Evolutionary conservation across 2,329 filamentous ascomycete species (phyloP).

Genomic region (Paecilomyces sp.): DNA sequence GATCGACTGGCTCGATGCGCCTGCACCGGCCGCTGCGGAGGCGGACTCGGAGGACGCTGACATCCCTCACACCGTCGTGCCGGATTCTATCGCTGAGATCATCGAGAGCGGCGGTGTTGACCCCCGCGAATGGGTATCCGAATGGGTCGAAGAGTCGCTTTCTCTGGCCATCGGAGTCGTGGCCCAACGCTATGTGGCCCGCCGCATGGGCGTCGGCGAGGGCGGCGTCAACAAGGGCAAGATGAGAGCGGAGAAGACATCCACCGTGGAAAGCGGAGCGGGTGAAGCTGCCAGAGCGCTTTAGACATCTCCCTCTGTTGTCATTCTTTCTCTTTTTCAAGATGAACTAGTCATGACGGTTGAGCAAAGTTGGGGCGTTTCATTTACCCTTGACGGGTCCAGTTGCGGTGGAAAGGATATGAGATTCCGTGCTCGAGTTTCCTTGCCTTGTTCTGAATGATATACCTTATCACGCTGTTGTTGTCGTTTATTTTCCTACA

Average conservation of each 20-base stretch:
- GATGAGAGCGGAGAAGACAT: constrained; percentile 45
- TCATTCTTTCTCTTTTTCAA: neutral
- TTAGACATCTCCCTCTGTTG: constrained; percentile 7
- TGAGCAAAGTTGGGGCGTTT: neutral
- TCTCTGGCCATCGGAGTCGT: constrained; percentile 73
- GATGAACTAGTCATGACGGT: neutral
- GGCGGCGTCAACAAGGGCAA: constrained; percentile 56
- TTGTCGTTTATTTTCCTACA: neutral
- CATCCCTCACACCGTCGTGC: constrained; percentile 40
- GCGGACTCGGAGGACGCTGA: constrained; percentile 32
- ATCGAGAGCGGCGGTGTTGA: constrained; percentile 70
- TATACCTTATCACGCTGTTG: neutral
- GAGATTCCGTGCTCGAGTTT: neutral
- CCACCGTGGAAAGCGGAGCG: constrained; percentile 50
- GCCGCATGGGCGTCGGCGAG: constrained; percentile 92
- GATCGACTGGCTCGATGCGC: constrained; percentile 84
- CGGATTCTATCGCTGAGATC: constrained; percentile 81
- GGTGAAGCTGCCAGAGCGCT: constrained; percentile 55
- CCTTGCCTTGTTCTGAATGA: neutral
- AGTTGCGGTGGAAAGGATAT: neutral
- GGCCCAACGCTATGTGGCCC: constrained; percentile 89
- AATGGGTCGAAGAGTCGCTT: constrained; percentile 90
- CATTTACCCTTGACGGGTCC: neutral
- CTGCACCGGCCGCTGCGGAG: constrained; percentile 35
- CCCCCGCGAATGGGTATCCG: constrained; percentile 91